A percentile compares a stretch with the other conserved stretches of the same genome.
Evolutionary conservation across 768 basidiomycete genomes (phyloP).

Genomic region (Epithele typhae): DNA sequence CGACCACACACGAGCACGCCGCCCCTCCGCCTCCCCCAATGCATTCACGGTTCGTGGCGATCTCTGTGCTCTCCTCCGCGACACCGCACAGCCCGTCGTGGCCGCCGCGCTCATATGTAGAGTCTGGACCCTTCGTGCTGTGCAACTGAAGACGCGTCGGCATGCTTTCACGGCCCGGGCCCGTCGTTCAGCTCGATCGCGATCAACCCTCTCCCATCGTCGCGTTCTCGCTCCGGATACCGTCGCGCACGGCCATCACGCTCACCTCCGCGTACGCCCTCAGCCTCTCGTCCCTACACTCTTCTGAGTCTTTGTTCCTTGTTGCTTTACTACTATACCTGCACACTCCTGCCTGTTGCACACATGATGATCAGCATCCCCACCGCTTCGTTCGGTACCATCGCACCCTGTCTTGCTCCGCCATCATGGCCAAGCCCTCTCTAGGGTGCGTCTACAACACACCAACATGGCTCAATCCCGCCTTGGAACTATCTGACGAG

Average conservation of each 20-base stretch:
- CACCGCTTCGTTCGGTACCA: no score
- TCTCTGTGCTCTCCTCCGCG: constrained; percentile 61
- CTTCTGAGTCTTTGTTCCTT: background rate
- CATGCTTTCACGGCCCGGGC: constrained; percentile 79
- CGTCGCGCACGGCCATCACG: constrained; percentile 78
- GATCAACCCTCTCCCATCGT: constrained; percentile 87
- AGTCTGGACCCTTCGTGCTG: constrained; percentile 35
- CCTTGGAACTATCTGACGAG: no score
- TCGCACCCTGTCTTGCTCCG: no score
- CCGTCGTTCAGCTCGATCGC: constrained; percentile 90
- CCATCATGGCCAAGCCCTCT: no score
- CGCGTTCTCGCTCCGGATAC: constrained; percentile 84
- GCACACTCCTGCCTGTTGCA: constrained; percentile 1
- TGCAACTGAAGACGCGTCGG: background rate
- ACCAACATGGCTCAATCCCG: no score
- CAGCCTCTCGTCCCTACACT: constrained; percentile 31
- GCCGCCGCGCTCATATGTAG: constrained; percentile 68
- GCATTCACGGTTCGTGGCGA: constrained; percentile 11
- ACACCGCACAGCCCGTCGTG: constrained; percentile 81
- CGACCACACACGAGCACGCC: no score
- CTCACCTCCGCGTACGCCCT: constrained; percentile 32
- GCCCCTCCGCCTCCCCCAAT: background rate
- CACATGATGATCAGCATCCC: constrained; percentile 82
- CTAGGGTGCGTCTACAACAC: no score
- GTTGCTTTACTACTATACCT: no score